Evolutionary conservation across 2,329 filamentous ascomycete species (phyloP).

Genomic region (Aureobasidium leucospermi): DNA sequence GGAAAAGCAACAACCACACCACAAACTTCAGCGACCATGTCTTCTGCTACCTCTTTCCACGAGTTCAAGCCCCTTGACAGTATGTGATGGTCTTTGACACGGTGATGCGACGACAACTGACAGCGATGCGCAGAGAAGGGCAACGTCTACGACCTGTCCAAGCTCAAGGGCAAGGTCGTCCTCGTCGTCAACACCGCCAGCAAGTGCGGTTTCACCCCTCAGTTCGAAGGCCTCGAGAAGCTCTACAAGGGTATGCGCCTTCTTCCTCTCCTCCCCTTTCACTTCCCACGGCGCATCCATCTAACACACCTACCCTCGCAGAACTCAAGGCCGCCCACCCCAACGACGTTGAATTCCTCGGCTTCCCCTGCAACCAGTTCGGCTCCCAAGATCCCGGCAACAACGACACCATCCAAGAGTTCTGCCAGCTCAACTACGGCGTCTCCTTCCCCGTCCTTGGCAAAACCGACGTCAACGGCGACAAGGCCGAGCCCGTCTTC

Average conservation of each 20-base stretch:
- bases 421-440: conserved; percentile 91
- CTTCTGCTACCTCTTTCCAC: conserved; percentile 66
- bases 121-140: conserved; percentile 57
- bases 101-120: conserved; percentile 13
- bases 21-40: conserved; percentile 42
- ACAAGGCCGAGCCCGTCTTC: conserved; percentile 69
- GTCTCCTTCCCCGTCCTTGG: conserved; percentile 84
- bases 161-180: conserved; percentile 85
- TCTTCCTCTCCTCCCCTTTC: not conserved
- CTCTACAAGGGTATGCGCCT: conserved; percentile 60
- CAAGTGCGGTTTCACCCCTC: conserved; percentile 97
- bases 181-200: conserved; percentile 96
- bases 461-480: conserved; percentile 92
- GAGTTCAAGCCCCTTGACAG: conserved; percentile 79
- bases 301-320: conserved; percentile 11
- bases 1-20: not conserved
- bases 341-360: conserved; percentile 77
- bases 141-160: conserved; percentile 58
- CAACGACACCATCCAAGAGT: conserved; percentile 54
- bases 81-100: conserved; percentile 39
- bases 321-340: conserved; percentile 59
- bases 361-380: conserved; percentile 99
- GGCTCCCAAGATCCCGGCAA: conserved; percentile 78
- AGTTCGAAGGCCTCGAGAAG: conserved; percentile 84
- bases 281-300: not conserved